Base-by-base conservation (phyloP, 805 yeast species). In the Wickerhamomyces chambardii region DNA sequence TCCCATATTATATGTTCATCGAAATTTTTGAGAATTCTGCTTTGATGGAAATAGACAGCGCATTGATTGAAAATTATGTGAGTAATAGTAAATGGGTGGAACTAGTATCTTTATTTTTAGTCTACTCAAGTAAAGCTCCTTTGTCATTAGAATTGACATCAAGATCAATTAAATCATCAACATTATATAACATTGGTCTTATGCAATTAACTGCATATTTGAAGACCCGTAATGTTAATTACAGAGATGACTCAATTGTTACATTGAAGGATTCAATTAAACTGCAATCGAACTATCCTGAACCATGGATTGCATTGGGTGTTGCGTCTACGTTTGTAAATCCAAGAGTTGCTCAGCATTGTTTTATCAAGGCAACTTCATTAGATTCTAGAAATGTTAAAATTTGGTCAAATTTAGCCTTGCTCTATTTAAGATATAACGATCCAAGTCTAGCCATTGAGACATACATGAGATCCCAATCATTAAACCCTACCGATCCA, bases 271-370 rank as follows among this genome's bases (percentile, higher is more conserved):
- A 66, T 30, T 80, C 95, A 0, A 75, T 89, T 36, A 76, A 71
- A 37, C 58, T 76, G 8, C 96, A 90, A 53, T 68, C 79, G 5
- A 72, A 69, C 38, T 83, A 81, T 42, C 64, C 81, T 2, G 76
- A 71, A 15, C 76, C 76, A 38, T 92, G 99, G 99, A 65, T 74
- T 35, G 79, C 84, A 0, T 63, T 90, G 21, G 98, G 97, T 12
- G 70, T 81, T 37, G 82, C 87, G 0, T 73, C 85, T 7, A 67
- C 78, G 36, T 59, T 74, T 4, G 56, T 65, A 4, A 82, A 76
- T 43, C 78, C 90, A 0, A 69, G 72, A 32, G 82, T 85, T 6
- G 66, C 97, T 0, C 99, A 92, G 57, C 99, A 92, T 59, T 86
- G 96, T 54, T 85, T 84, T 47, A 83, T 92, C 46, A 81, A 84